These are phyloP conservation scores for Amniculicola lignicola DNA, from an alignment of 495 filamentous ascomycete genomes.

Conservation along the genomic window DNA sequence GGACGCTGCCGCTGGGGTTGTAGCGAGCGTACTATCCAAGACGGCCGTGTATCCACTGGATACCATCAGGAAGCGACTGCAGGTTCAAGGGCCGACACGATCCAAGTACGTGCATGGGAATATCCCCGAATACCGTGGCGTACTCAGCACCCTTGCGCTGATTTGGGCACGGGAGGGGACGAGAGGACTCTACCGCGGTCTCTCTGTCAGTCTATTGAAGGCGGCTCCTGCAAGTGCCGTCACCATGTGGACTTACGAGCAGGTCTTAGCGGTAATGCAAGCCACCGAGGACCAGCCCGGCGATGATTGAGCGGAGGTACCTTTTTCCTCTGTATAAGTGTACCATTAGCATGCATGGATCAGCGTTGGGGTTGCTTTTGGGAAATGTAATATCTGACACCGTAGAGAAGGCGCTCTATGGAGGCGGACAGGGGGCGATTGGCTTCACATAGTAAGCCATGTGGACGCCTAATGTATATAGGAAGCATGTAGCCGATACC, in stretches of 20 bases:
- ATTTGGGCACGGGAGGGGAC: conserved; percentile 72
- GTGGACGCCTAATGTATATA: not conserved
- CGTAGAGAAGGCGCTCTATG: not conserved
- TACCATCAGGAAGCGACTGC: conserved; percentile 84
- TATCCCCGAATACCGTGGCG: conserved; percentile 72
- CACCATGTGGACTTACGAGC: conserved; percentile 98
- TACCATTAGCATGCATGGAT: conserved; percentile 6
- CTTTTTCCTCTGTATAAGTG: no score
- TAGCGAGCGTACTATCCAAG: conserved; percentile 78
- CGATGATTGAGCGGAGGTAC: conserved; percentile 1
- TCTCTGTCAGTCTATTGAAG: conserved; percentile 87
- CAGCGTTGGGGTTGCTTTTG: not conserved
- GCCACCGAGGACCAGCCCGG: conserved; percentile 2
- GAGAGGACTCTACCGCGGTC: conserved; percentile 80
- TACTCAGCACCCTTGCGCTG: conserved; percentile 58
- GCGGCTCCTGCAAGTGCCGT: conserved; percentile 91
- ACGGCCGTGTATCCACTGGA: conserved; percentile 93
- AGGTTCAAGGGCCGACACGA: conserved; percentile 90
- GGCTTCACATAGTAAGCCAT: no score
- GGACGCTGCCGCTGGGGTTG: conserved; percentile 75
- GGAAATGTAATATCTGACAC: not conserved
- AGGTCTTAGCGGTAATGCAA: conserved; percentile 43
- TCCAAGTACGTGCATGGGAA: conserved; percentile 75
- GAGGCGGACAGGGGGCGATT: not conserved
- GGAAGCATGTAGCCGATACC: conserved; percentile 3